Base-by-base conservation (phyloP, 2,329 filamentous ascomycete genomes). In the Sporothrix protearum region DNA sequence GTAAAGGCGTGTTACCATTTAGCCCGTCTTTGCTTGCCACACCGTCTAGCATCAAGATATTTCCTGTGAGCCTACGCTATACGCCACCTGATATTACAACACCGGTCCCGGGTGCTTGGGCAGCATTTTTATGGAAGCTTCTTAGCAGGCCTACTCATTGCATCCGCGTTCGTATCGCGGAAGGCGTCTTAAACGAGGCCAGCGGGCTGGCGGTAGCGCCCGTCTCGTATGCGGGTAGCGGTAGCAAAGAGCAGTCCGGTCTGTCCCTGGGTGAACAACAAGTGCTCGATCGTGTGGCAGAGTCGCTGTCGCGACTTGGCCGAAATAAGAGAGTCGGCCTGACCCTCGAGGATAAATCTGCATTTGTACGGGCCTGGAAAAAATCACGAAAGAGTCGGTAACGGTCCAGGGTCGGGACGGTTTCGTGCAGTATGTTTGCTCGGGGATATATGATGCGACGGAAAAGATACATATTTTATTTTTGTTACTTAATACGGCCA, bases 11-110 rank as follows among this genome's bases (percentile, higher is more conserved):
- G 74, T 82, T 99, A 14, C 92, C 93, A 1, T 88, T 97, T 71
- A 93, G 91, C 73, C 93, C 92, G 0, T 91, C 89, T 68, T 85
- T 99, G 1, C 83, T 96, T 2, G 86, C 89, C 19, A 88, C 88
- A 0, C 88, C 90, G 0, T 79, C 87, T 6, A 84, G 86, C 70
- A 90, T 90, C 9, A 91, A 90, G 78, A 93, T 99, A 75, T 98
- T 96, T 82, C 94, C 96, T 0, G 87, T 99, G 73, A 97, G 91
- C 80, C 84, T 99, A 74, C 89, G 94, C 69, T 99, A 98, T 80
- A 92, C 93, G 0, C 92, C 95, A 0, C 87, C 91, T 4, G 94
- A 98, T 78, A 90, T 98, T 72, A 97, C 95, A 0, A 97, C 96
- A 0, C 95, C 96, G 0, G 83, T 99, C 0, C 94, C 96, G 0